Evolutionary conservation across 1,284 basidiomycete species (phyloP).

Genomic region (Rhodotorula sp.): DNA sequence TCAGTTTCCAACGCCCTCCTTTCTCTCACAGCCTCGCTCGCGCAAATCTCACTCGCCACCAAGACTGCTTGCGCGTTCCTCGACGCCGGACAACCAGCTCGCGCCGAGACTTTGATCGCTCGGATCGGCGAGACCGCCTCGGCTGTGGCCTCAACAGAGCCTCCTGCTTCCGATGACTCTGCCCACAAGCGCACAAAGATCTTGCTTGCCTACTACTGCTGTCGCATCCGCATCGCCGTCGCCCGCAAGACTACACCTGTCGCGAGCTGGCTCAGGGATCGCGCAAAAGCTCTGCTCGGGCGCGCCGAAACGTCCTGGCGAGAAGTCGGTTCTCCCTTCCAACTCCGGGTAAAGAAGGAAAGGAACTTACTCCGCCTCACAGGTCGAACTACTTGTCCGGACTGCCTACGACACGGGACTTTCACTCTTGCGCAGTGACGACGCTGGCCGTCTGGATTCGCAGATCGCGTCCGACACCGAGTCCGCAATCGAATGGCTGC

Average conservation of each 20-base stretch:
- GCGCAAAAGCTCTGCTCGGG: conserved; percentile 1
- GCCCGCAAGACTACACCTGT: neutral
- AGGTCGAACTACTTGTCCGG: conserved; percentile 13
- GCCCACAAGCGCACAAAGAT: neutral
- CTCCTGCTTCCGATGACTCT: neutral
- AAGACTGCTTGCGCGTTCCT: conserved; percentile 10
- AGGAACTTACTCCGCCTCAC: neutral
- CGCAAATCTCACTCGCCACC: conserved; percentile 20
- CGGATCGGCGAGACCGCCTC: neutral
- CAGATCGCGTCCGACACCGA: neutral
- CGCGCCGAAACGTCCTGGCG: neutral
- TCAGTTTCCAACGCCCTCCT: neutral
- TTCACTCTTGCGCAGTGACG: neutral
- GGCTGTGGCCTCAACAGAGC: neutral
- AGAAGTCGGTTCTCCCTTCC: neutral
- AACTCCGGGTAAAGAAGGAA: too few species aligned
- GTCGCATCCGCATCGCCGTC: conserved; percentile 9
- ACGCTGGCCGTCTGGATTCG: too few species aligned
- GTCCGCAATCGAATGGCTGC: conserved; percentile 9
- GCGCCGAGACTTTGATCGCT: neutral
- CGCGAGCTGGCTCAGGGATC: neutral
- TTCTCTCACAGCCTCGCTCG: conserved; percentile 3
- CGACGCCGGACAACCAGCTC: neutral
- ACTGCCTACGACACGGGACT: conserved; percentile 5
- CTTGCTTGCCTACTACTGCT: conserved; percentile 18